These are phyloP conservation scores for Clitopilus hobsonii DNA, from an alignment of 768 basidiomycete genomes.

Conservation along the genomic window DNA sequence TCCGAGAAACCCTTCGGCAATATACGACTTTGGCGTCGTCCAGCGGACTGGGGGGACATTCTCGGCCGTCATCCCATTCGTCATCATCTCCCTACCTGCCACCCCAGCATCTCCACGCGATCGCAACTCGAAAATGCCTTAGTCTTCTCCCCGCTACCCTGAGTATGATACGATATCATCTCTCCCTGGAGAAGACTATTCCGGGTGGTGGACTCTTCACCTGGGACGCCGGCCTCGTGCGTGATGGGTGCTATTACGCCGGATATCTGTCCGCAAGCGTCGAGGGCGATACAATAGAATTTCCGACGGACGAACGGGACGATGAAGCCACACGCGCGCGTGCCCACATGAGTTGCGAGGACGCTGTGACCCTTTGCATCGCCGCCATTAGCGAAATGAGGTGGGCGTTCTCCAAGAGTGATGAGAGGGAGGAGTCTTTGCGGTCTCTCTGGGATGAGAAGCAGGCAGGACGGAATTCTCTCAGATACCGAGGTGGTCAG, in stretches of 20 bases:
- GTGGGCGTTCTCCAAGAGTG: slow-evolving; percentile 75
- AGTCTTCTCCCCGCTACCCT: slow-evolving; percentile 46
- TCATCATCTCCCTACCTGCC: slow-evolving; percentile 40
- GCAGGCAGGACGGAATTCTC: slow-evolving; percentile 22
- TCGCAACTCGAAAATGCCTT: slow-evolving; percentile 48
- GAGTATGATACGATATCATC: slow-evolving; percentile 46
- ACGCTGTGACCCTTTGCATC: slow-evolving; percentile 54
- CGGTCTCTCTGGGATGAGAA: slow-evolving; percentile 46
- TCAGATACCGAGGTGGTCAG: neutral
- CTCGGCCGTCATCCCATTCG: slow-evolving; percentile 41
- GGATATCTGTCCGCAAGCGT: slow-evolving; percentile 70
- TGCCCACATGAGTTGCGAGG: slow-evolving; percentile 29
- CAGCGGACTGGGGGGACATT: slow-evolving; percentile 24
- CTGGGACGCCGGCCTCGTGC: slow-evolving; percentile 82
- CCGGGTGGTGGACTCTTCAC: slow-evolving; percentile 54
- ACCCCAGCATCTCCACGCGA: slow-evolving; percentile 39
- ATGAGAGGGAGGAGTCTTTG: slow-evolving; percentile 65
- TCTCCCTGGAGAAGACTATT: slow-evolving; percentile 26
- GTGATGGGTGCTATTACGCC: slow-evolving; percentile 89
- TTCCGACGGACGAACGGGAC: slow-evolving; percentile 25
- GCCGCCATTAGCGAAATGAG: slow-evolving; percentile 76
- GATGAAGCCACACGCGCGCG: slow-evolving; percentile 24
- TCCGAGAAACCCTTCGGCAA: slow-evolving; percentile 78
- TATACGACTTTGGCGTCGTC: slow-evolving; percentile 25
- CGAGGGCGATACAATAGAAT: slow-evolving; percentile 38